These are phyloP conservation scores for Teunomyces funiuensis DNA, from an alignment of 805 yeast species.

Conservation along the genomic window DNA sequence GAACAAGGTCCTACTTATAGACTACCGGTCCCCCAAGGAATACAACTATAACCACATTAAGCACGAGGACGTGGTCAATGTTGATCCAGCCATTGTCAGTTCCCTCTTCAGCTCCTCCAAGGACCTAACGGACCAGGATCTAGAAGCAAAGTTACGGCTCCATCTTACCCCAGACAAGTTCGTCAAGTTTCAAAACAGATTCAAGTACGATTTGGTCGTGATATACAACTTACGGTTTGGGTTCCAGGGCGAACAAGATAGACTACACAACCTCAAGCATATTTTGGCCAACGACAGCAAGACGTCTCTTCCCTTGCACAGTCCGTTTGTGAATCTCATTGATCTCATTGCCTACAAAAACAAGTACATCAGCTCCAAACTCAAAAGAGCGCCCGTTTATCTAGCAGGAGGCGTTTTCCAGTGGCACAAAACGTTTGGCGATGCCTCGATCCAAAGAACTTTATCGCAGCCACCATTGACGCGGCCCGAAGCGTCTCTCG, in stretches of 20 bases:
- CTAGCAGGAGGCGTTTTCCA: slow-evolving; percentile 37
- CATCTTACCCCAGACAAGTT: slow-evolving; percentile 59
- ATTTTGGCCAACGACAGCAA: slow-evolving; percentile 34
- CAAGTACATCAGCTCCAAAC: slow-evolving; percentile 33
- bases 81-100: slow-evolving; percentile 56
- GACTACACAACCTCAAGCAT: slow-evolving; percentile 36
- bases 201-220: slow-evolving; percentile 60
- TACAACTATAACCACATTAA: slow-evolving; percentile 66
- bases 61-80: slow-evolving; percentile 58
- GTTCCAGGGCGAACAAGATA: slow-evolving; percentile 17
- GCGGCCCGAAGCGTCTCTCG: slow-evolving; percentile 3
- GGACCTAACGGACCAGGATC: slow-evolving; percentile 55
- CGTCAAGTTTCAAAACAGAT: slow-evolving; percentile 51
- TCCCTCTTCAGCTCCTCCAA: slow-evolving; percentile 30
- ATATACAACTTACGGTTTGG: slow-evolving; percentile 56
- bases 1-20: slow-evolving; percentile 57
- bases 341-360: slow-evolving; percentile 31
- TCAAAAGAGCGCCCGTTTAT: slow-evolving; percentile 31
- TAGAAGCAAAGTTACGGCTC: slow-evolving; percentile 60
- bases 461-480: neutral
- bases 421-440: slow-evolving; percentile 36
- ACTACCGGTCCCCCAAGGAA: slow-evolving; percentile 61
- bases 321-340: slow-evolving; percentile 56
- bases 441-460: slow-evolving; percentile 9
- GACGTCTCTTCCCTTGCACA: slow-evolving; percentile 45